Evolutionary conservation across 2,329 filamentous ascomycete species (phyloP), one percentile per base, ranked within the genome.

Genomic region (Botrytis paeoniae): DNA sequence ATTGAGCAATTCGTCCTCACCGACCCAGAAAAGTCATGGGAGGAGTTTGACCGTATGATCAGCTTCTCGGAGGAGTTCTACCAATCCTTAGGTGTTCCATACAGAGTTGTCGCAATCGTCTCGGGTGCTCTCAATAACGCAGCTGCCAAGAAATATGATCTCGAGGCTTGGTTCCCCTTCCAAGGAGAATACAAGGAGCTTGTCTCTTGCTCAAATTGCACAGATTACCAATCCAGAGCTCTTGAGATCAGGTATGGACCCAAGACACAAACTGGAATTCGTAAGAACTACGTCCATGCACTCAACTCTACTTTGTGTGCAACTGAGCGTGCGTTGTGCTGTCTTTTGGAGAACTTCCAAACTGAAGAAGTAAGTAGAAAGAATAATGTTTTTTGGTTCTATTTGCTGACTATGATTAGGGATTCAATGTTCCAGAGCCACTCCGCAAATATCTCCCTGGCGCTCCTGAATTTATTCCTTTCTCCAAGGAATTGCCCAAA

Each of bases 151-250:
- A 99, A 99, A 84, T 95, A 92, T 82, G 96, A 99, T 80, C 87
- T 99, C 35, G 96, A 99, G 82, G 95, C 96, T 4, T 97, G 94
- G 93, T 97, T 97, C 83, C 94, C 94, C 25, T 97, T 93, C 86
- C 95, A 98, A 83, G 92, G 92, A 79, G 96, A 98, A 84, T 99
- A 98, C 88, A 98, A 98, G 85, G 96, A 98, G 85, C 89, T 99
- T 41, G 96, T 98, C 69, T 97, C 93, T 32, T 97, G 95, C 88
- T 97, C 94, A 75, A 99, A 99, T 85, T 99, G 96, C 86, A 97
- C 94, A 62, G 95, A 98, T 82, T 98, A 98, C 86, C 96, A 99
- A 86, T 94, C 94, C 37, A 89, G 96, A 73, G 95, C 94, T 78
- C 88, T 99, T 20, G 95, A 98, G 83, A 97, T 99, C 78, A 89